Evolutionary conservation across 768 basidiomycete genomes (phyloP), one percentile per base, ranked within the genome.

Genomic region (Pluteus cervinus): DNA sequence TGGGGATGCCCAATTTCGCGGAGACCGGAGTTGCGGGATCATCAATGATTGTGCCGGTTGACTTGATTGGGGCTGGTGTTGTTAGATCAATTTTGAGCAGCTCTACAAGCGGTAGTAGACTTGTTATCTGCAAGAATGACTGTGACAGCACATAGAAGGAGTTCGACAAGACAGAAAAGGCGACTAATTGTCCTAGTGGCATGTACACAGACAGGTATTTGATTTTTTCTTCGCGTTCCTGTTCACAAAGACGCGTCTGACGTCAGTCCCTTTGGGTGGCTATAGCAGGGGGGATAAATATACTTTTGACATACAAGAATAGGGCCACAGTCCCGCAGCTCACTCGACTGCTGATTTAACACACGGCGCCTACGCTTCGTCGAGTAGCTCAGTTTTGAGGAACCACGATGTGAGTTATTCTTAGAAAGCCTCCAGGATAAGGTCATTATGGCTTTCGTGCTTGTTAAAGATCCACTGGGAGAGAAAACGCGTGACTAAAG

Each of bases 281-380:
- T 10, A 10, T 5, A 32, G 9, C 9, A 25, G 14, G 24, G n/a
- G 21, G 23, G 15, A 5, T 14, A 15, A 18, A 51, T 62, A 41
- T 40, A 77, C 82, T 75, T 62, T 81, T 64, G 4, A 56, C 56
- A 10, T 57, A 57, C 1, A 81, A 48, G 41, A 79, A 69, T 1
- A 73, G 51, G 0, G 76, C 76, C 70, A 75, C 75, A 11, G 67
- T 59, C 1, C 76, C 75, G 54, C 48, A 79, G 76, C 52, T 79
- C 72, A 44, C 73, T 75, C 76, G 79, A 81, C 81, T 79, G 83
- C 79, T 79, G 83, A 33, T 71, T 74, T 29, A 66, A 41, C 69
- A 75, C 5, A 67, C 67, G 24, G 55, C 9, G 54, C 52, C 68
- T 67, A 69, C 7, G 79, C 79, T 54, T 82, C 69, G 50, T 79